Evolutionary conservation across 495 filamentous ascomycete genomes (phyloP).

Genomic region (Extremus antarcticus): DNA sequence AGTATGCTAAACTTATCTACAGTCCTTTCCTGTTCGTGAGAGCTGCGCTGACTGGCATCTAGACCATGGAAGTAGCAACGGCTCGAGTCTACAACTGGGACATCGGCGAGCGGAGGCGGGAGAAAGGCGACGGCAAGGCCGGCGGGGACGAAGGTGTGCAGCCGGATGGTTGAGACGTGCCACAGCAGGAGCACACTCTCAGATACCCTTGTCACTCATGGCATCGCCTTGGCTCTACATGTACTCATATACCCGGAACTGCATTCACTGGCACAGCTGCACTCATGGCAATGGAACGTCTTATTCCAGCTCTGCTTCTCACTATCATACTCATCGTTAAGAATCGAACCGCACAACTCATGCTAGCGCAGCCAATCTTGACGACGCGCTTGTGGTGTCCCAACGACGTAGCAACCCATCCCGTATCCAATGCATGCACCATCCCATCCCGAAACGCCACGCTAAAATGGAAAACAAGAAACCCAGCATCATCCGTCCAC

Average conservation of each 20-base stretch:
- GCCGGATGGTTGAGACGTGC: neutral
- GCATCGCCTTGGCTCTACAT: too few species aligned
- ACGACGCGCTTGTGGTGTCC: neutral
- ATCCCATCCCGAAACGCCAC: neutral
- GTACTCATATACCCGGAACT: too few species aligned
- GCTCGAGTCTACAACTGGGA: conserved; percentile 99
- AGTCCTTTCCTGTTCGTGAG: too few species aligned
- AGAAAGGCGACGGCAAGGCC: conserved; percentile 50
- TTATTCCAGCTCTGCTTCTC: too few species aligned
- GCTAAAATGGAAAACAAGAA: neutral
- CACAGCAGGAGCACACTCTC: too few species aligned
- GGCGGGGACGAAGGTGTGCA: conserved; percentile 4
- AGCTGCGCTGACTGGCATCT: neutral
- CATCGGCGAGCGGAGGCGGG: conserved; percentile 84
- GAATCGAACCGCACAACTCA: too few species aligned
- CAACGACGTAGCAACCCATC: neutral
- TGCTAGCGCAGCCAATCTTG: neutral
- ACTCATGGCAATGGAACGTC: too few species aligned
- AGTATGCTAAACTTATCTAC: conserved; percentile 36
- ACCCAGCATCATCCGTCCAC: neutral
- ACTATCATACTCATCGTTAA: too few species aligned
- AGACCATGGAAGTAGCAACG: conserved; percentile 94
- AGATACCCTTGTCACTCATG: too few species aligned
- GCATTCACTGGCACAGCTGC: too few species aligned
- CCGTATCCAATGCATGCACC: neutral